These are phyloP conservation scores for Graphiopsis chlorocephala DNA, from an alignment of 2,329 filamentous ascomycete genomes.

Conservation along the genomic window DNA sequence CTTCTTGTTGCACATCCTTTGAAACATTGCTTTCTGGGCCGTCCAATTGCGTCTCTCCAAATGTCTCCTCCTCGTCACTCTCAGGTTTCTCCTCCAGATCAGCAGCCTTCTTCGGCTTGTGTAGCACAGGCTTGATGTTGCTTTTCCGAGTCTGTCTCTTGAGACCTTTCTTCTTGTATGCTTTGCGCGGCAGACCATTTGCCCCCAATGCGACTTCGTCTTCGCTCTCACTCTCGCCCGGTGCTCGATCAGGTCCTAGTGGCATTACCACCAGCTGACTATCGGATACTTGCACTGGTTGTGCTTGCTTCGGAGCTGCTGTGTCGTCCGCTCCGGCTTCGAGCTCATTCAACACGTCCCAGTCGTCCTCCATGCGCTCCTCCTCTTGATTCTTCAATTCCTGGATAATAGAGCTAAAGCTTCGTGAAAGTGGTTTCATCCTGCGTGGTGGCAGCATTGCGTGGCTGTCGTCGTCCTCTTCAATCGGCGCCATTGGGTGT, in stretches of 20 bases:
- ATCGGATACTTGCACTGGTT: conserved; percentile 39
- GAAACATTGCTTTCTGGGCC: not conserved
- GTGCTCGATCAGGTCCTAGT: conserved; percentile 43
- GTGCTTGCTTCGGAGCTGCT: conserved; percentile 2
- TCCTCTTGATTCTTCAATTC: conserved; percentile 68
- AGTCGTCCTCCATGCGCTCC: conserved; percentile 67
- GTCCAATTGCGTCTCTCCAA: conserved; percentile 24
- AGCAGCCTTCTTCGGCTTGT: conserved; percentile 31
- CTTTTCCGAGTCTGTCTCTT: conserved; percentile 71
- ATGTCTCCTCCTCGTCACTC: conserved; percentile 14
- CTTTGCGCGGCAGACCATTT: conserved; percentile 53
- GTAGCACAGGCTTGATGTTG: conserved; percentile 49
- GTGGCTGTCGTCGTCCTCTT: conserved; percentile 56
- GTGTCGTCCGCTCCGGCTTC: conserved; percentile 47
- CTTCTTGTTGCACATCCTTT: conserved; percentile 4
- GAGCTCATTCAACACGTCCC: conserved; percentile 70
- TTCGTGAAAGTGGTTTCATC: conserved; percentile 53
- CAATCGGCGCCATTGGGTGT: conserved; percentile 52
- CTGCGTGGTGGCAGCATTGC: conserved; percentile 10
- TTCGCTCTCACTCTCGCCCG: conserved; percentile 56
- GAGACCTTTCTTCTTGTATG: conserved; percentile 80
- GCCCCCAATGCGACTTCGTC: conserved; percentile 53
- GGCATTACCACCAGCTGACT: conserved; percentile 44
- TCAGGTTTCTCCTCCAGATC: conserved; percentile 18
- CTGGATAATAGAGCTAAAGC: conserved; percentile 71